Percentiles rank a stretch among this genome's conserved stretches.
Evolutionary conservation across 129 eudicot species (phyloP).

Genomic region (Tagetes patula): DNA sequence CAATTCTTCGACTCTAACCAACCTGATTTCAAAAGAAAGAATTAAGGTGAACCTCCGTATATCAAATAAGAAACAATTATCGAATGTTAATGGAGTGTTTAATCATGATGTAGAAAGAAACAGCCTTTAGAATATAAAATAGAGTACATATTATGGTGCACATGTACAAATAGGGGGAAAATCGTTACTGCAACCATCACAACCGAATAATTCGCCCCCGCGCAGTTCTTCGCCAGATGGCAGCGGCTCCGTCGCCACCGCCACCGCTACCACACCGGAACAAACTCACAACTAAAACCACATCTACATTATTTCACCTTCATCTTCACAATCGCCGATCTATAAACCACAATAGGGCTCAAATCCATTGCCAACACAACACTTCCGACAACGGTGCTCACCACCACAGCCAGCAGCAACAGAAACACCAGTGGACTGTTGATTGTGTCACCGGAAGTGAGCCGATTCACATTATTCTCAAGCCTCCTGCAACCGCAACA

Average conservation of each 20-base stretch:
- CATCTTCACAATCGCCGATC: conserved; percentile 29
- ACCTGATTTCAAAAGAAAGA: too few relatives aligned
- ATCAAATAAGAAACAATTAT: too few relatives aligned
- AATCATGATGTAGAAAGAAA: neutral
- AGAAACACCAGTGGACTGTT: conserved; percentile 64
- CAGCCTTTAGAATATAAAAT: neutral
- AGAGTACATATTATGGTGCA: neutral
- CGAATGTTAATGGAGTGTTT: too few relatives aligned
- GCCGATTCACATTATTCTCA: conserved; percentile 83
- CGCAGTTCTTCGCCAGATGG: conserved; percentile 51
- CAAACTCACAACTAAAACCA: conserved; percentile 37
- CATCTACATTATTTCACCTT: conserved; percentile 6
- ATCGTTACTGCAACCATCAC: conserved; percentile 3
- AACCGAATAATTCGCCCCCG: conserved; percentile 26
- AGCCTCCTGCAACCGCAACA: conserved; percentile 50
- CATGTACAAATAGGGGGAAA: neutral
- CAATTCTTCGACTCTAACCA: too few relatives aligned
- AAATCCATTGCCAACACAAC: conserved; percentile 45
- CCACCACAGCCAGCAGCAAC: conserved; percentile 14
- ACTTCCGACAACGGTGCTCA: conserved; percentile 44
- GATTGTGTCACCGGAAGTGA: conserved; percentile 70
- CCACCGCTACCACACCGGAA: conserved; percentile 32
- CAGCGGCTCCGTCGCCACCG: conserved; percentile 57
- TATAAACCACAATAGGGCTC: conserved; percentile 18
- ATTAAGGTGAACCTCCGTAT: too few relatives aligned